phyloP scores from a whole-genome alignment of 225 moss, liverwort and hornwort genomes.

The Pleurozium schreberi region DNA sequence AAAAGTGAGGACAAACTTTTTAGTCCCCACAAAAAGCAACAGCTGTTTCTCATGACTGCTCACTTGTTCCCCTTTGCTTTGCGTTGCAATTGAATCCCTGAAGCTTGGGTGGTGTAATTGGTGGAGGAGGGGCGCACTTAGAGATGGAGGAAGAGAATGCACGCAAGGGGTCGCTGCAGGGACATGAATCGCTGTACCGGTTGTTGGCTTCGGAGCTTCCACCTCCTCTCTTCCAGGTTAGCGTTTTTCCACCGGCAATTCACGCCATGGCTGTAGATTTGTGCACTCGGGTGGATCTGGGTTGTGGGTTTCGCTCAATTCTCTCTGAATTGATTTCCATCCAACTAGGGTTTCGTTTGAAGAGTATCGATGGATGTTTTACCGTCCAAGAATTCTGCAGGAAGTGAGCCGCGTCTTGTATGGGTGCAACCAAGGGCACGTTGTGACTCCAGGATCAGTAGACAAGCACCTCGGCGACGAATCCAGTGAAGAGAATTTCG shows the following conservation, averaged over 20 bases:
- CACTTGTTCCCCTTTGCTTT: not conserved
- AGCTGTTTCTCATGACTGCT: not conserved
- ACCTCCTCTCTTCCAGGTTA: constrained; percentile 42
- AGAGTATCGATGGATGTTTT: not conserved
- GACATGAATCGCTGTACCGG: constrained; percentile 38
- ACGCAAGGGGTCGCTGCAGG: constrained; percentile 16
- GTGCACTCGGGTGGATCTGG: not conserved
- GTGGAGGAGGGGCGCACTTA: not conserved
- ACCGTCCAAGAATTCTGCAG: not conserved
- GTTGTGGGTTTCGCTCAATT: not conserved
- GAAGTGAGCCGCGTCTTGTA: constrained; percentile 51
- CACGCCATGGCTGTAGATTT: not conserved
- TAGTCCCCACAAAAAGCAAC: not conserved
- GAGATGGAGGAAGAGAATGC: constrained; percentile 1
- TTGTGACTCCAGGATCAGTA: not conserved
- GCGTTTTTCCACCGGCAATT: not conserved
- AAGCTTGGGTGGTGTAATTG: not conserved
- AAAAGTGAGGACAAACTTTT: not conserved
- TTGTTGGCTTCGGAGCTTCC: constrained; percentile 37
- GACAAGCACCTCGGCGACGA: not conserved
- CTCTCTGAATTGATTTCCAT: not conserved
- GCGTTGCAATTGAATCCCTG: not conserved
- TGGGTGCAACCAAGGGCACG: constrained; percentile 33
- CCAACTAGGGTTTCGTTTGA: not conserved
- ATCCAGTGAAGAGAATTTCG: constrained; percentile 12